Base-by-base conservation (phyloP, 768 basidiomycete species). In the Kwoniella mangroviensis region DNA sequence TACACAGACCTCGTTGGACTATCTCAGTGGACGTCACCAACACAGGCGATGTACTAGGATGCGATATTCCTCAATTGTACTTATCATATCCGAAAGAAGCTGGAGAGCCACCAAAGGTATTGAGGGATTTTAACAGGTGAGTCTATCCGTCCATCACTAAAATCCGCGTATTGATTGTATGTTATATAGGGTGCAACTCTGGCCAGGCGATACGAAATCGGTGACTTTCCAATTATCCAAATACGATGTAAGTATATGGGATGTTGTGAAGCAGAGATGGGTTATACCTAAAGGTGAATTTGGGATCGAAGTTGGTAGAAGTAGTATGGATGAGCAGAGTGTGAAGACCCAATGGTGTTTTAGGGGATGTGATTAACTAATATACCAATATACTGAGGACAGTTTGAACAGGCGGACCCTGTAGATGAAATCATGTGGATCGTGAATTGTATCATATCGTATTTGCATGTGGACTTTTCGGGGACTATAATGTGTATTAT, bases 31-130 rank as follows among this genome's bases (percentile, higher is more conserved):
- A 81, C 59, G 70, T 83, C 41, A 76, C 79, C 59, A 83, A 83
- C 28, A 72, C 75, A 21, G 82, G 82, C 0, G 56, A 60, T 24
- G 70, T 79, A 2, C 66, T 80, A 28, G 82, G 82, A 7, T 83
- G 82, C 63, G 80, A 83, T 26, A 74, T 83, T 7, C 80, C 82
- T 10, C 82, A 83, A 60, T 67, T 83, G n/a, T 83, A 83, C 63
- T 70, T 83, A 9, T 64, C 66, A 10, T 80, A 72, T 63, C 79
- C 79, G 4, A n/a, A 57, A 2, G 43, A 40, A 11, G 72, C 75
- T 9, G 77, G 77, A 3, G 79, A 80, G 61, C 79, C 79, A 34
- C 79, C 79, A 21, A 77, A 73, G 51, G 77, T 81, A 2, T 65
- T 81, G 17, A 67, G 79, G 26, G 79, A 81, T 62, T 81, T 81